A percentile compares a stretch with the other conserved stretches of the same genome.
Conservation (phyloP, 768 basidiomycete species). For the Pulveroboletus sp. region DNA sequence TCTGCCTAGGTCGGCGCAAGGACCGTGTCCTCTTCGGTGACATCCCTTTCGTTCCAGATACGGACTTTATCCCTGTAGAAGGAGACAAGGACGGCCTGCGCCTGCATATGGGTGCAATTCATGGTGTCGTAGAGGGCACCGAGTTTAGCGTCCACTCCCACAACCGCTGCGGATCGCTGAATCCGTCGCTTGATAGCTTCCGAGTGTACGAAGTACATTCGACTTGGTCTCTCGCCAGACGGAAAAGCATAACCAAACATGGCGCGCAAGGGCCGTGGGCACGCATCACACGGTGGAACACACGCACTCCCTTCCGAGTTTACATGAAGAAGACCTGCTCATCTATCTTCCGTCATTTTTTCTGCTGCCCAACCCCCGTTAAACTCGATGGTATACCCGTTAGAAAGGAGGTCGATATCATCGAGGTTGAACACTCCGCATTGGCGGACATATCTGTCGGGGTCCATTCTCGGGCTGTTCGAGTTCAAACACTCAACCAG, state of each 20-base stretch:
- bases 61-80: slow-evolving; percentile 42
- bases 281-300: slow-evolving; percentile 49
- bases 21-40: slow-evolving; percentile 51
- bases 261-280: slow-evolving; percentile 50
- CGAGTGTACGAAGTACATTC: slow-evolving; percentile 50
- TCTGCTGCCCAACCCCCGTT: slow-evolving; percentile 31
- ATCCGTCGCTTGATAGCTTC: slow-evolving; percentile 48
- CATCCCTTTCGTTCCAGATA: slow-evolving; percentile 50
- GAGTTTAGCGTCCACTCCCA: slow-evolving; percentile 60
- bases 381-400: slow-evolving; percentile 30
- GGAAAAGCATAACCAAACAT: slow-evolving; percentile 32
- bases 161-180: slow-evolving; percentile 54
- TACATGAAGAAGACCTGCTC: slow-evolving; percentile 45
- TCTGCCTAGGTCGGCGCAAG: slow-evolving; percentile 47
- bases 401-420: slow-evolving; percentile 40
- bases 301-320: slow-evolving; percentile 50
- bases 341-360: slow-evolving; percentile 45
- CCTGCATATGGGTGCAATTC: slow-evolving; percentile 54
- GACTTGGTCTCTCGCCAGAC: slow-evolving; percentile 52
- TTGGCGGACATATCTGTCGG: slow-evolving; percentile 51
- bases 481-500: slow-evolving; percentile 44
- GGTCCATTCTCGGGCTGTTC: slow-evolving; percentile 36
- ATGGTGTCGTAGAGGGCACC: slow-evolving; percentile 60
- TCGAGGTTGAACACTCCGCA: slow-evolving; percentile 40
- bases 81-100: slow-evolving; percentile 39